These are phyloP conservation scores for Colletotrichum sp. DNA, from an alignment of 2,329 filamentous ascomycete species.

Conservation along the genomic window DNA sequence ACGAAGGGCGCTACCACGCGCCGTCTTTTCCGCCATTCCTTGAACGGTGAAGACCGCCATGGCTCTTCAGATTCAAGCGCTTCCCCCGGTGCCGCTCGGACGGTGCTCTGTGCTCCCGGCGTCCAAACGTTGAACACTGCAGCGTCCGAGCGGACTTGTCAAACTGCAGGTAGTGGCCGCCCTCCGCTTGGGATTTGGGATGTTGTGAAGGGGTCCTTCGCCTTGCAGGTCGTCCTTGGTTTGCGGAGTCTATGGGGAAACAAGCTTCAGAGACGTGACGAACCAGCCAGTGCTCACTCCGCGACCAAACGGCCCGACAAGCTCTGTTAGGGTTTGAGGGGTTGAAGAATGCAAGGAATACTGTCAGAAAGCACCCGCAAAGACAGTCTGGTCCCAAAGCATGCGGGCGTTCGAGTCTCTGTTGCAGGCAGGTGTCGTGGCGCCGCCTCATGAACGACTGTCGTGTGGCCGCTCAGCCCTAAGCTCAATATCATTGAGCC, in stretches of 20 bases:
- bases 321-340: neutral
- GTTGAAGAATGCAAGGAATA: neutral
- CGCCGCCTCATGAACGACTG: neutral
- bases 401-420: neutral
- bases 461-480: neutral
- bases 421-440: neutral
- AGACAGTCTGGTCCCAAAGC: neutral
- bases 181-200: neutral
- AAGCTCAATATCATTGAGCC: neutral
- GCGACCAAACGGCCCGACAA: neutral
- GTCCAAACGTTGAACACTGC: slow-evolving; percentile 3
- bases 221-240: neutral
- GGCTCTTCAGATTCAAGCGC: neutral
- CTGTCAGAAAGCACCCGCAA: neutral
- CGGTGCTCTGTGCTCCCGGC: neutral
- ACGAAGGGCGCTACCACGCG: neutral
- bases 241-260: neutral
- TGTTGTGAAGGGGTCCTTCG: neutral
- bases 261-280: neutral
- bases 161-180: neutral
- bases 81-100: neutral
- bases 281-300: neutral
- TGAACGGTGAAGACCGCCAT: neutral
- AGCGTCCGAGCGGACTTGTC: slow-evolving; percentile 16
- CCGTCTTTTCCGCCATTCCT: neutral